Evolutionary conservation across 1,284 basidiomycete genomes (phyloP).

Genomic region (Afroboletus lepidellus): DNA sequence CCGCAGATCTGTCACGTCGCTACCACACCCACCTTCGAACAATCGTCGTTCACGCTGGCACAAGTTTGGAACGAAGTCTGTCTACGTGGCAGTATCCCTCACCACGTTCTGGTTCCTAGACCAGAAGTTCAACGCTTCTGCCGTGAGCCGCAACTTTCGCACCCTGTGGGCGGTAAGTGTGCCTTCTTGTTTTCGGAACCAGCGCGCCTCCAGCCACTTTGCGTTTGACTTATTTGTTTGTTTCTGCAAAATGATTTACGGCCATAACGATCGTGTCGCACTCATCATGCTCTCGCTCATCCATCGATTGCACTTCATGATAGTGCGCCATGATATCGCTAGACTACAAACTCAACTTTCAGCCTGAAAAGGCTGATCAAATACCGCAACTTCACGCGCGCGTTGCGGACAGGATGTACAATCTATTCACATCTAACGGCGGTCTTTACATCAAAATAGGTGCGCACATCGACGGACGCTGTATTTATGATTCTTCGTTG

Average conservation of each 20-base stretch:
- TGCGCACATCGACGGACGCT: constrained; percentile 29
- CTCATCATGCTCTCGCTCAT: not conserved
- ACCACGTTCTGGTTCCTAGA: constrained; percentile 55
- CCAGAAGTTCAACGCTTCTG: constrained; percentile 60
- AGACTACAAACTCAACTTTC: constrained; percentile 87
- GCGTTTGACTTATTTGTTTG: not conserved
- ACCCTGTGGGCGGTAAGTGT: constrained; percentile 63
- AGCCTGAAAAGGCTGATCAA: constrained; percentile 55
- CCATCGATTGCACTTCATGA: not conserved
- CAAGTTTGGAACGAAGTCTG: constrained; percentile 33
- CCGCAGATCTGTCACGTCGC: constrained; percentile 2
- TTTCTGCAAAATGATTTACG: not conserved
- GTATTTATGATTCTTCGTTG: not conserved
- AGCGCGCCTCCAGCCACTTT: not conserved
- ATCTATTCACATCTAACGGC: constrained; percentile 76
- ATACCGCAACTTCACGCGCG: constrained; percentile 81
- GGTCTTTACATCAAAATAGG: constrained; percentile 92
- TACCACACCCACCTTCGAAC: not conserved
- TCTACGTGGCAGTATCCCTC: constrained; percentile 39
- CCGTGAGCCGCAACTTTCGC: constrained; percentile 59
- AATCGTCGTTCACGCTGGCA: constrained; percentile 5
- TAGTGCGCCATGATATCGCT: constrained; percentile 66
- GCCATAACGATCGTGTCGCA: not conserved
- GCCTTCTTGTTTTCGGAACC: not conserved
- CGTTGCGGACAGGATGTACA: constrained; percentile 74